Base-by-base conservation (phyloP, 116 monocot species). In the Trichopus zeylanicus region DNA sequence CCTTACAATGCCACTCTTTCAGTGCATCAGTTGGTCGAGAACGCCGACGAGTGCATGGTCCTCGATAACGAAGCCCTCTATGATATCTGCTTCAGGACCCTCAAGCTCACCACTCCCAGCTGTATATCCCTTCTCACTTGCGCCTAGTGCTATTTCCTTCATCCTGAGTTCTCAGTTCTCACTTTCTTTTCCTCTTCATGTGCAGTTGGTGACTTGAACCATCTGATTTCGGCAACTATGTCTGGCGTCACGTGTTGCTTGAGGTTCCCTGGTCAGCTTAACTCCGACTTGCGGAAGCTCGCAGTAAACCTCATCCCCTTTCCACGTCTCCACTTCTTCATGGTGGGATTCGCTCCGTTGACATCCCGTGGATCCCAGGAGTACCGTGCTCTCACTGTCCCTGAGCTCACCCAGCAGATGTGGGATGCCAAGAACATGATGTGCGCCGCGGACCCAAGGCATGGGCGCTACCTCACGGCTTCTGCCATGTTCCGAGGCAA, bases 341-440 rank as follows among this genome's bases (percentile, higher is more conserved):
- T 82, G 75, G 85, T 80, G 5, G 74, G 74, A 13, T 69, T 77
- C 55, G 80, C 76, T 27, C n/a, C 74, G 9, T 33, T 77, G 39
- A 81, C 77, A 3, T 73, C 80, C 31, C 74, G 74, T 27, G 62
- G 68, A 2, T 75, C 84, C 15, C 84, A 84, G 76, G 72, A 75
- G 65, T 84, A 84, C 70, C 55, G 83, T 4, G 69, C 87, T 18
- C 75, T 87, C 42, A 87, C 82, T 3, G 70, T 87, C 21, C 87
- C 87, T 5, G 87, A 87, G 57, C 87, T 82, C 20, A 82, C 87
- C 29, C 82, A 87, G 61, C 82, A 87, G 53, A 87, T 87, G 87
- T 87, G 87, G 87, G 87, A 87, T 28, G 70, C 86, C 22, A 84
- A 84, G 79, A 84, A 84, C 75, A 84, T 84, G 84, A 84, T 84